phyloP scores from a whole-genome alignment of 805 yeast genomes.

The Lipomyces yamanashiensis region DNA sequence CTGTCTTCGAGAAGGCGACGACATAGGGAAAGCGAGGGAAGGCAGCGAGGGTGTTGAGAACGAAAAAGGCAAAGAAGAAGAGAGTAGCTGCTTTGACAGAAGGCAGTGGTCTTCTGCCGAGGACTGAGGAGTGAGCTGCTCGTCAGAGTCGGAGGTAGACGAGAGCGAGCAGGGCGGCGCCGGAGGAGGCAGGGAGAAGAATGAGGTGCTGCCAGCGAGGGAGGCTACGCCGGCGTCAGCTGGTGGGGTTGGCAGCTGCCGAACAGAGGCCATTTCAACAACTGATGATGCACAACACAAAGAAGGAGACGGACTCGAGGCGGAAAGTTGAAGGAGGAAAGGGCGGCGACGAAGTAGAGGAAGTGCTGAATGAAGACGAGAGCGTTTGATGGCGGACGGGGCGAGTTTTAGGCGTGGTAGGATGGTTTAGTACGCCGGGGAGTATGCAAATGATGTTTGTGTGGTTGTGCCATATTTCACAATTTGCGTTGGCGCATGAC shows the following conservation, averaged over 20 bases:
- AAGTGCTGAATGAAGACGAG: not conserved
- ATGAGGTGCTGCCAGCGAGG: not conserved
- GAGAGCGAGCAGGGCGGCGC: slow-evolving; percentile 9
- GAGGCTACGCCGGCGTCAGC: not conserved
- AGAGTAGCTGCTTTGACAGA: too few species aligned
- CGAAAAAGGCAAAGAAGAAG: not conserved
- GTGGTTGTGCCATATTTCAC: not conserved
- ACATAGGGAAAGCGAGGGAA: not conserved
- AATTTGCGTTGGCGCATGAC: not conserved
- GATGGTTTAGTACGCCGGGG: too few species aligned
- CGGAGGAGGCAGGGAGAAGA: slow-evolving; percentile 11
- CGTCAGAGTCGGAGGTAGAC: not conserved
- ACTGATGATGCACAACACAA: not conserved
- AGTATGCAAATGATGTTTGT: not conserved
- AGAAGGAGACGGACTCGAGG: not conserved
- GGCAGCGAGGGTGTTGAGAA: slow-evolving; percentile 1
- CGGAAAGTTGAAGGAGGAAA: not conserved
- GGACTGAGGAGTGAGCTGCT: not conserved
- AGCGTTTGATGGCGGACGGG: not conserved
- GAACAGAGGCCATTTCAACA: slow-evolving; percentile 3
- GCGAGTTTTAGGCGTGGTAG: too few species aligned
- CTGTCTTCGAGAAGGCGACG: not conserved
- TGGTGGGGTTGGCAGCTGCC: slow-evolving; percentile 6
- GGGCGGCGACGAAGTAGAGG: not conserved
- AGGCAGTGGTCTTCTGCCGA: too few species aligned